Evolutionary conservation across 2,329 filamentous ascomycete species (phyloP).

Genomic region (Aspergillus chevalieri): DNA sequence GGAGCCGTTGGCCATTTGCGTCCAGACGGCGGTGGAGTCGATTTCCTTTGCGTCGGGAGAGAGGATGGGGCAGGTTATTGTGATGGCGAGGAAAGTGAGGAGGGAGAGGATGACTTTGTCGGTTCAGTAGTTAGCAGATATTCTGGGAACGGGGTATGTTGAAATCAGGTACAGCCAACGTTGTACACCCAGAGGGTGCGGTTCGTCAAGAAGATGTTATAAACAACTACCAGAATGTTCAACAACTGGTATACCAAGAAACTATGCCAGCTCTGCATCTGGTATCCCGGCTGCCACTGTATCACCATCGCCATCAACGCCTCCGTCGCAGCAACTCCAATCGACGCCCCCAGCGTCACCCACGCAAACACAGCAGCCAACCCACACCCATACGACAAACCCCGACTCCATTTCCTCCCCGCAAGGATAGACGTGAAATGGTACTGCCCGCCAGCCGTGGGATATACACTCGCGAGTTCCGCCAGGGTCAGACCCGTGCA

Average conservation of each 20-base stretch:
- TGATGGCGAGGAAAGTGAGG: slow-evolving; percentile 14
- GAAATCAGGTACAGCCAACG: slow-evolving; percentile 11
- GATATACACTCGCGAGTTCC: slow-evolving; percentile 24
- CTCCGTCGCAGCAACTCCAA: slow-evolving; percentile 11
- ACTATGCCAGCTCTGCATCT: slow-evolving; percentile 14
- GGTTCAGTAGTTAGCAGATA: neutral
- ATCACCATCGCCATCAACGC: slow-evolving; percentile 18
- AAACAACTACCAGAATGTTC: slow-evolving; percentile 10
- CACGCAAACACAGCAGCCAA: slow-evolving; percentile 17
- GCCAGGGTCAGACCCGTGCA: slow-evolving; percentile 19
- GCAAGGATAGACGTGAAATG: slow-evolving; percentile 24
- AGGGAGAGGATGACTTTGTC: slow-evolving; percentile 15
- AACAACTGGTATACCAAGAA: slow-evolving; percentile 17
- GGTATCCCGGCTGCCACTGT: slow-evolving; percentile 15
- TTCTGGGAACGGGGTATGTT: neutral
- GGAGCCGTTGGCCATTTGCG: slow-evolving; percentile 14
- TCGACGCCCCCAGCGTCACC: slow-evolving; percentile 17
- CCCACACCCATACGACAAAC: slow-evolving; percentile 16
- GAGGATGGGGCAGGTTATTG: slow-evolving; percentile 15
- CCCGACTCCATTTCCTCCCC: slow-evolving; percentile 16
- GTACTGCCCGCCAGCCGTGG: slow-evolving; percentile 25
- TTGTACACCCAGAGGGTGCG: slow-evolving; percentile 20
- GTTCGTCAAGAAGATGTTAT: slow-evolving; percentile 16
- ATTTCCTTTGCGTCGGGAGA: slow-evolving; percentile 4
- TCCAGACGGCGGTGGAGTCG: slow-evolving; percentile 13